Evolutionary conservation across 306 rosid genomes (phyloP), one percentile per base, ranked within the genome.

Genomic region (Vicia sativa): DNA sequence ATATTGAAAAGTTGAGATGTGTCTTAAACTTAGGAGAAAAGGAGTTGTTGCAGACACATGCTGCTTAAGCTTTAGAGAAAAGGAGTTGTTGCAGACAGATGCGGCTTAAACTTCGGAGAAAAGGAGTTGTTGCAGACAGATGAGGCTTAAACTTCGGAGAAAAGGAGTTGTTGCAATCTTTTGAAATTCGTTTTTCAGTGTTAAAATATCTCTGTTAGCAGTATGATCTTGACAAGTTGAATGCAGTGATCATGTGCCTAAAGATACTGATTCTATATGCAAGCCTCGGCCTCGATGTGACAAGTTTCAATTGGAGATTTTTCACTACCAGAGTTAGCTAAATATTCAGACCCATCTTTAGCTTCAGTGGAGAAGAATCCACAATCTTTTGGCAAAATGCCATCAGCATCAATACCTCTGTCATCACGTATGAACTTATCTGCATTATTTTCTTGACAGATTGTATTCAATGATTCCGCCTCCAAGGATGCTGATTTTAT

Each of bases 311-410:
- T 46, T 23, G 57, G 21, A 69, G 68, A 80, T 46, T 44, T 65
- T 65, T 61, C 77, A 78, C 12, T n/a, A 67, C 65, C 56, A 9
- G 69, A 31, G 23, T 56, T 70, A 31, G 37, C 62, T n/a, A 46
- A 28, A 65, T 65, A 55, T 39, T 53, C 75, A 25, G 71, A 71
- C 31, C 60, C 74, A 19, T 74, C 65, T 45, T 69, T 68, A 71
- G 46, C 49, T 69, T 67, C 72, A 67, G 18, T 70, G 35, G 67
- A 46, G 41, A 14, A 25, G 31, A 63, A 60, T 49, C 18, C 12
- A 9, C 19, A 60, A 21, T 31, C 13, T 12, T 65, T 67, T 25
- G 11, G 14, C 38, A 19, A 23, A 14, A 56, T 70, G 67, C 21
- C 65, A 39, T 16, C 49, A 7, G 44, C 12, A 26, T 48, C 61